Conservation (phyloP, 225 moss, liverwort and hornwort species). For the Takakia lepidozioides region DNA sequence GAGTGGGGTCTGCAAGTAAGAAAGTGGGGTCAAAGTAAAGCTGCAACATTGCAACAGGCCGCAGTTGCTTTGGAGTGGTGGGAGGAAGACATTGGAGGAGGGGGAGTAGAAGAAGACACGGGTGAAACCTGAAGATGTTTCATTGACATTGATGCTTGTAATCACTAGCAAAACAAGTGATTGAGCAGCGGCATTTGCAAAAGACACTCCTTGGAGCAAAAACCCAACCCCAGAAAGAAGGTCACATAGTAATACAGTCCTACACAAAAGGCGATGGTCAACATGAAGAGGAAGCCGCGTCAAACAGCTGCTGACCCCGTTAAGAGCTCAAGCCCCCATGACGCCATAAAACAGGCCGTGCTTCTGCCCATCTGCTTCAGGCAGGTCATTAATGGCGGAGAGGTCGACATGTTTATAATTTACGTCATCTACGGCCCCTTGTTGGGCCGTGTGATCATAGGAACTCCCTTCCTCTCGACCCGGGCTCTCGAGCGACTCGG, state of each 20-base stretch:
- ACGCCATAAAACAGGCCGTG: slow-evolving; percentile 31
- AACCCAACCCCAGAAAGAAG: background rate
- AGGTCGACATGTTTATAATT: slow-evolving; percentile 4
- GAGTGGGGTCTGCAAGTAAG: too few relatives aligned
- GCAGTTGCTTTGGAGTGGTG: too few relatives aligned
- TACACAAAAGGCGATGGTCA: background rate
- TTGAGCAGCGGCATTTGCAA: too few relatives aligned
- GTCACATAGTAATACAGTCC: background rate
- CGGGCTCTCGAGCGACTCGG: slow-evolving; percentile 39
- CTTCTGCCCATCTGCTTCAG: slow-evolving; percentile 20
- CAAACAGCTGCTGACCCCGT: slow-evolving; percentile 3
- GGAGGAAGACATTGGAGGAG: too few relatives aligned
- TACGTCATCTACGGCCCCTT: too few relatives aligned
- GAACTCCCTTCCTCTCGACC: slow-evolving; percentile 6
- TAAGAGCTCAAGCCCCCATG: slow-evolving; percentile 25
- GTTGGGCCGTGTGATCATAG: slow-evolving; percentile 1
- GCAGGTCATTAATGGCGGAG: slow-evolving; percentile 30
- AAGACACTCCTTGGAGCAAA: background rate
- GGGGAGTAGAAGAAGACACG: too few relatives aligned
- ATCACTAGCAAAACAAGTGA: too few relatives aligned
- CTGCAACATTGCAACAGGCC: too few relatives aligned
- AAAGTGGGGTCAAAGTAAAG: too few relatives aligned
- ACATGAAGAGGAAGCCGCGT: background rate
- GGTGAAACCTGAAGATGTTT: too few relatives aligned
- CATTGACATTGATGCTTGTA: too few relatives aligned